Evolutionary conservation across 108 stramenopile genomes (phyloP), one percentile per base, ranked within the genome.

Genomic region (Hondaea fermentalgiana): DNA sequence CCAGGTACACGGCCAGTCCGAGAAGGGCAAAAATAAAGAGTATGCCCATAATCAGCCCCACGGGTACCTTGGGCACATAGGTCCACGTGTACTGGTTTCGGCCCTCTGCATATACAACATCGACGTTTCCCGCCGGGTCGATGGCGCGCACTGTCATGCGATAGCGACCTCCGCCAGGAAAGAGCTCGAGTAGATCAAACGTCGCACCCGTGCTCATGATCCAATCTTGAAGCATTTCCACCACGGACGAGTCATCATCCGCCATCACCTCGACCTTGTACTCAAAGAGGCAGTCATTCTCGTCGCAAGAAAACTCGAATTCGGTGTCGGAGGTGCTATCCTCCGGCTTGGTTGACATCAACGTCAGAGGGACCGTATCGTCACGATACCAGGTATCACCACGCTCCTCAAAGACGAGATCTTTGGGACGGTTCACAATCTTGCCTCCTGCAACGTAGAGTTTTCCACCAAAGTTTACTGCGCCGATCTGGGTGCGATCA

Each of bases 141-240:
- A 96, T 88, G 42, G 94, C 92, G 43, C 96, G 89, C 29, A 95
- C 95, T 88, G 93, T 95, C 6, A 96, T 64, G 17, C 92, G 91
- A 90, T 96, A 96, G 91, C 88, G 89, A 4, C 96, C 96, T n/a
- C 87, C 90, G 17, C 96, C 96, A 43, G 95, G 95, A 8, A 96
- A 93, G 94, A 95, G 96, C 23, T 90, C 87, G 28, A 96, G 93
- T 59, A 93, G 92, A 35, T 90, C 91, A 4, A 91, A 88, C 28
- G 72, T n/a, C 17, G 60, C 69, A 60, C 76, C 88, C 44, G 91
- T 91, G 21, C 92, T 92, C 44, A 47, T 88, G n/a, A 91, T 94
- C 96, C 96, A 96, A 29, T 90, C 91, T 72, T 88, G 90, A 3
- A 95, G 89, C 45, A 23, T 53, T 4, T 47, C 51, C 25, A 28